phyloP scores from a whole-genome alignment of 1,284 basidiomycete genomes.

The Ceratobasidium sp. region DNA sequence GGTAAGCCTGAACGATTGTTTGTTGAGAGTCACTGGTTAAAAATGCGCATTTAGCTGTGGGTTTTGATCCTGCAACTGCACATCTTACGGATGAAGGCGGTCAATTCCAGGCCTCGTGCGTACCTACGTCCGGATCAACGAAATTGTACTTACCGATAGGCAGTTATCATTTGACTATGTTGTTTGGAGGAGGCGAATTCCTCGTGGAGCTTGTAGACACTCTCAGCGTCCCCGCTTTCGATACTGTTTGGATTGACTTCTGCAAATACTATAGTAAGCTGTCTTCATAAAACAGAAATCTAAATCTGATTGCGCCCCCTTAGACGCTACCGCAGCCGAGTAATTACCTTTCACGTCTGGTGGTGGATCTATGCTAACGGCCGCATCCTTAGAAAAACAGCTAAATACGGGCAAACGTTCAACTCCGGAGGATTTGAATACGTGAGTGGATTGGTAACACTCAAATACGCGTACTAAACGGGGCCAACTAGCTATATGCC shows the following conservation, averaged over 20 bases:
- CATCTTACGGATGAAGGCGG: slow-evolving; percentile 54
- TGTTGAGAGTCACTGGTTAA: neutral
- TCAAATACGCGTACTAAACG: neutral
- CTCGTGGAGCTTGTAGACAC: slow-evolving; percentile 55
- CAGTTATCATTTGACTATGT: slow-evolving; percentile 53
- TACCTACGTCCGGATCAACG: slow-evolving; percentile 13
- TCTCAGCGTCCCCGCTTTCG: slow-evolving; percentile 53
- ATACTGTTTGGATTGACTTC: slow-evolving; percentile 55
- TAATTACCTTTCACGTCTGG: slow-evolving; percentile 39
- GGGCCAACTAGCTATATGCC: slow-evolving; percentile 50
- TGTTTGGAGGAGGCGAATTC: slow-evolving; percentile 57
- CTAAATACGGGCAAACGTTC: slow-evolving; percentile 52
- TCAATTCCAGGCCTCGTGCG: slow-evolving; percentile 50
- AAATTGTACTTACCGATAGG: neutral
- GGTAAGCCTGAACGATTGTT: neutral
- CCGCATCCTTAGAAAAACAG: slow-evolving; percentile 48
- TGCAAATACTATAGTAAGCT: slow-evolving; percentile 49
- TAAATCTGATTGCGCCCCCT: neutral
- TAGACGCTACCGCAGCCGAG: slow-evolving; percentile 51
- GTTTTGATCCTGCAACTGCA: slow-evolving; percentile 54
- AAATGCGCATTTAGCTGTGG: slow-evolving; percentile 47
- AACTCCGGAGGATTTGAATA: slow-evolving; percentile 52
- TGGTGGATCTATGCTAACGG: neutral
- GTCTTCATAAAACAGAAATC: neutral
- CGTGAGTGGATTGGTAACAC: slow-evolving; percentile 41